A percentile compares a stretch with the other conserved stretches of the same genome.
Conservation (phyloP, 805 yeast species). For the Candida broadrunensis region DNA sequence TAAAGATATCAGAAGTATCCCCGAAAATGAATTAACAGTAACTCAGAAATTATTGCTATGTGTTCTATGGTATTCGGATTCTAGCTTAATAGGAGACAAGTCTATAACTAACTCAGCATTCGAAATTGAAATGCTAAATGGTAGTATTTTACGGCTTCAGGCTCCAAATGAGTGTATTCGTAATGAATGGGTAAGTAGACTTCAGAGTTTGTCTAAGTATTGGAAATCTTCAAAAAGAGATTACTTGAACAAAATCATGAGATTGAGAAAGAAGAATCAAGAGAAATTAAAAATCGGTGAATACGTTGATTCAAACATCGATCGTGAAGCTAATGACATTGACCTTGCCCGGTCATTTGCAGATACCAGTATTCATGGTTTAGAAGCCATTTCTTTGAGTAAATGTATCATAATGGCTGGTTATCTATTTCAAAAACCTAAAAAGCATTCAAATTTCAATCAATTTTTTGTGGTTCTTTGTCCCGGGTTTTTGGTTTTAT, state of each 20-base stretch:
- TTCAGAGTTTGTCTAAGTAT: conserved; percentile 45
- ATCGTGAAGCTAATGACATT: conserved; percentile 31
- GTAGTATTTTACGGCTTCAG: conserved; percentile 46
- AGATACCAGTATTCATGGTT: conserved; percentile 51
- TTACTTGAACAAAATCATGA: conserved; percentile 35
- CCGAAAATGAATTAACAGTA: conserved; percentile 13
- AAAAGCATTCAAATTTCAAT: conserved; percentile 64
- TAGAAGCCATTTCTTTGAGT: conserved; percentile 57
- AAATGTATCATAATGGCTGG: conserved; percentile 66
- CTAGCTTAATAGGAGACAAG: conserved; percentile 19
- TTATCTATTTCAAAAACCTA: conserved; percentile 61
- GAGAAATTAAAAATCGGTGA: conserved; percentile 49
- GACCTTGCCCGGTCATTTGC: conserved; percentile 57
- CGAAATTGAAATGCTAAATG: conserved; percentile 48
- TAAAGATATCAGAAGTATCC: conserved; percentile 32
- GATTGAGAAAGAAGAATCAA: conserved; percentile 45
- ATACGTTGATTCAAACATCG: conserved; percentile 52
- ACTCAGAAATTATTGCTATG: conserved; percentile 26
- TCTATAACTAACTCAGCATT: conserved; percentile 47
- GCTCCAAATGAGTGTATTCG: conserved; percentile 51
- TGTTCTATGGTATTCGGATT: conserved; percentile 27
- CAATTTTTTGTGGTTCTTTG: conserved; percentile 61
- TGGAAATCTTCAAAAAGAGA: conserved; percentile 54
- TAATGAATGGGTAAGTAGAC: conserved; percentile 63
- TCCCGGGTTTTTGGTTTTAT: conserved; percentile 68